Percentiles rank a stretch among this genome's conserved stretches.
phyloP scores from a whole-genome alignment of 768 basidiomycete genomes.

The Rubroboletus pulcherrimus region DNA sequence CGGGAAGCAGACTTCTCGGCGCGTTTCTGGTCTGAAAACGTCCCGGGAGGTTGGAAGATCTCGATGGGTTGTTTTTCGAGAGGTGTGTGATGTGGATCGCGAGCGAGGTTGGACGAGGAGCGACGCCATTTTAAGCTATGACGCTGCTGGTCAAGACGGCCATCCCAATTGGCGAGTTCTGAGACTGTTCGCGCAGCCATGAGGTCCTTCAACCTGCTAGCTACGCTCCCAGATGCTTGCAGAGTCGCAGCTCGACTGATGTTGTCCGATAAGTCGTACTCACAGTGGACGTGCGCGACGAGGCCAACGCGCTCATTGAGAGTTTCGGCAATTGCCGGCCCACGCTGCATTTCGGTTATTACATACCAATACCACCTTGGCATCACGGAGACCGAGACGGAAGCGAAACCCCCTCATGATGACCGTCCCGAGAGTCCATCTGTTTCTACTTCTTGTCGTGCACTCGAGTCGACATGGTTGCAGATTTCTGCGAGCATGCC shows the following conservation, averaged over 20 bases:
- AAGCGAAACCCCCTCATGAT: no score
- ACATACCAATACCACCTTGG: no score
- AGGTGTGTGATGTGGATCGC: conserved; percentile 8
- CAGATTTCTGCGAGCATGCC: no score
- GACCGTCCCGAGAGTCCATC: no score
- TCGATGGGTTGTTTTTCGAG: not conserved
- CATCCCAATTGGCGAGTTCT: conserved; percentile 18
- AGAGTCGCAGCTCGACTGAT: not conserved
- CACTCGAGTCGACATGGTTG: no score
- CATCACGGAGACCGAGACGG: no score
- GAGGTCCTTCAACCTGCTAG: not conserved
- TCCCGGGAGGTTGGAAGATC: not conserved
- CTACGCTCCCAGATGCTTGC: not conserved
- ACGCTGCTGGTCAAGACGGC: conserved; percentile 8
- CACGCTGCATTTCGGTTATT: not conserved
- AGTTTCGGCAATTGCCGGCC: conserved; percentile 10
- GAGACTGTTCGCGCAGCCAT: conserved; percentile 17
- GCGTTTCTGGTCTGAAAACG: conserved; percentile 6
- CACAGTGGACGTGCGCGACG: conserved; percentile 1
- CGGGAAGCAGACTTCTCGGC: not conserved
- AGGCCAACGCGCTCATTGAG: conserved; percentile 6
- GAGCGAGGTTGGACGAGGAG: conserved; percentile 11
- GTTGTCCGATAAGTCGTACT: not conserved
- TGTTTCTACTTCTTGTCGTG: no score
- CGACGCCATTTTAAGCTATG: conserved; percentile 5